phyloP scores from a whole-genome alignment of 1,139 yeast genomes.

The Kodamaea anthophila region DNA sequence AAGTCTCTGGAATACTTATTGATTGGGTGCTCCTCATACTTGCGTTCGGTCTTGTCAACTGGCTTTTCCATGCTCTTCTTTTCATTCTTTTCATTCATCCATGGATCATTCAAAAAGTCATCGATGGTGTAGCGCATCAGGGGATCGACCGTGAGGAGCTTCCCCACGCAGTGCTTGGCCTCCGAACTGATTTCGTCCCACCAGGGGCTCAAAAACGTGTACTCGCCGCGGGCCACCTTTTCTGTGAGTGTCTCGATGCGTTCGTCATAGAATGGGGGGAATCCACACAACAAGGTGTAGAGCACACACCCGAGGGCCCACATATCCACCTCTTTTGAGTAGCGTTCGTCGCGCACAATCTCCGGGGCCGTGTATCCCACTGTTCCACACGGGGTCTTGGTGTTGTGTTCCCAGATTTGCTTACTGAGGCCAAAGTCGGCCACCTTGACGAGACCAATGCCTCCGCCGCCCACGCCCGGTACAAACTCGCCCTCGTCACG shows the following conservation, averaged over 20 bases:
- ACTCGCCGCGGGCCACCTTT: conserved; percentile 55
- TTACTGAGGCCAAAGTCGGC: conserved; percentile 58
- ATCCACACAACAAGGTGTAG: conserved; percentile 55
- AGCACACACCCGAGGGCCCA: conserved; percentile 62
- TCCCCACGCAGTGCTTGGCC: conserved; percentile 63
- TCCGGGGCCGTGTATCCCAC: conserved; percentile 63
- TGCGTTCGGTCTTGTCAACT: conserved; percentile 3
- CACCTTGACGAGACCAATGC: conserved; percentile 46
- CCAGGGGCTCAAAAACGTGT: conserved; percentile 55
- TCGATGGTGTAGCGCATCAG: conserved; percentile 67
- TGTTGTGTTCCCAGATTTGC: conserved; percentile 51
- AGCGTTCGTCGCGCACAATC: conserved; percentile 51
- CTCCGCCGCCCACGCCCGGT: conserved; percentile 46
- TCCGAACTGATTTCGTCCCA: conserved; percentile 54
- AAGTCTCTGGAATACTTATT: conserved; percentile 22
- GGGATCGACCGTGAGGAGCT: conserved; percentile 79
- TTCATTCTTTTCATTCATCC: too few species aligned
- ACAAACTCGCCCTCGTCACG: conserved; percentile 48
- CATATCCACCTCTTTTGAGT: conserved; percentile 57
- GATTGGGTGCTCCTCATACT: conserved; percentile 22
- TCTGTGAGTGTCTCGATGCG: conserved; percentile 50
- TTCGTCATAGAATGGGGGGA: conserved; percentile 59
- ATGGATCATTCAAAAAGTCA: conserved; percentile 77
- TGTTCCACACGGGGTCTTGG: conserved; percentile 61
- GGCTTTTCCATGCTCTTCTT: conserved; percentile 11